Base-by-base conservation (phyloP, 257 asterid genomes). In the Plantago elongata region DNA sequence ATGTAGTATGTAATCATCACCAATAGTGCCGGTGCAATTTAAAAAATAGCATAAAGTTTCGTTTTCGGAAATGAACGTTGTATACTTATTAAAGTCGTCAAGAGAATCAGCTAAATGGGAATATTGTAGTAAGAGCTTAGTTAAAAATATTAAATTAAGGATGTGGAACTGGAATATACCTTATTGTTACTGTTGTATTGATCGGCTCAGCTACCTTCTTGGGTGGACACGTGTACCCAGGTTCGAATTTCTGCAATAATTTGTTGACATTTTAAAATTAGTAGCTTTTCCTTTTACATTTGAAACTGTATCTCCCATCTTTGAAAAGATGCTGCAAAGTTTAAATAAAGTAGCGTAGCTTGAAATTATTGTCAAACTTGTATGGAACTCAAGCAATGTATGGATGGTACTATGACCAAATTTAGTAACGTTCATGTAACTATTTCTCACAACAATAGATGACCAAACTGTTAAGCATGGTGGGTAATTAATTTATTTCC, bases 191-290 rank as follows among this genome's bases (percentile, higher is more conserved):
- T 42, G 83, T 51, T 63, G 85, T 76, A 68, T 81, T 77, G 64
- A 66, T 61, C 30, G 65, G 59, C 57, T 66, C 69, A 37, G 64
- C 40, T 1, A 34, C 64, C 63, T 84, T 84, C 82, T 81, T 77
- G 42, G 83, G 86, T 46, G 81, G 79, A 48, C 80, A 79, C 38
- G 82, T 82, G 65, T 83, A 92, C 3, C 89, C 98, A 8, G 97
- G 86, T 74, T 88, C 95, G 78, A 86, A 92, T 62, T 81, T 86
- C 98, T 92, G 94, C 78, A 71, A 55, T 60, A 17, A 29, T 58
- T 56, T 42, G 6, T 13, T 14, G 5, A 18, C 49, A 60, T 8
- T 22, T 11, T 3, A 38, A 30, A 16, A 5, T 55, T 38, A 55
- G 54, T 2, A 60, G 27, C 64, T 16, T 69, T 67, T 38, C 3